These are phyloP conservation scores for Candida xyloterini DNA, from an alignment of 805 yeast species.

Conservation along the genomic window DNA sequence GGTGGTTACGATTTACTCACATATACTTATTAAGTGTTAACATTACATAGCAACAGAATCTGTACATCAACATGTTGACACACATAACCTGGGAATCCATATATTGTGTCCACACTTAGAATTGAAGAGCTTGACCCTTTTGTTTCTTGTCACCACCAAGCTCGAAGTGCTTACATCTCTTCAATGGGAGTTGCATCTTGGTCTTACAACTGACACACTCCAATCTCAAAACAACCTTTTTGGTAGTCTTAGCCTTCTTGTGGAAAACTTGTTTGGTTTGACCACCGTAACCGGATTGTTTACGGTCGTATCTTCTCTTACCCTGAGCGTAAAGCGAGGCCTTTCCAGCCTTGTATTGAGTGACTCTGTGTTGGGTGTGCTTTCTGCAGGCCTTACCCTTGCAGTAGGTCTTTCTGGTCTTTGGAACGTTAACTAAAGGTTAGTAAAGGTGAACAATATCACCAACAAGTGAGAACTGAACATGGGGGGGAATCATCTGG, in stretches of 20 bases:
- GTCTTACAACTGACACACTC: slow-evolving; percentile 99
- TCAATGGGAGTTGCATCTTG: slow-evolving; percentile 94
- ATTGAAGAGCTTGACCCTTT: slow-evolving; percentile 99
- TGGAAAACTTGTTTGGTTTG: slow-evolving; percentile 99
- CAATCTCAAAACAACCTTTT: slow-evolving; percentile 98
- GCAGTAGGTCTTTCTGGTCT: slow-evolving; percentile 99
- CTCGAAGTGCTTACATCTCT: slow-evolving; percentile 99
- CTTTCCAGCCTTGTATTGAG: slow-evolving; percentile 99
- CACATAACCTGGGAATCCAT: slow-evolving; percentile 6
- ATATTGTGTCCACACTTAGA: slow-evolving; percentile 49
- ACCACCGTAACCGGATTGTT: slow-evolving; percentile 99
- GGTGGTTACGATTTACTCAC: not conserved
- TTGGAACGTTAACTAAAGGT: slow-evolving; percentile 94
- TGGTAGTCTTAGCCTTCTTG: slow-evolving; percentile 99
- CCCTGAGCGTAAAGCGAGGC: slow-evolving; percentile 99
- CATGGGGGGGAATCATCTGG: no score
- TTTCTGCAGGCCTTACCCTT: slow-evolving; percentile 98
- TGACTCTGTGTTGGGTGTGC: slow-evolving; percentile 99
- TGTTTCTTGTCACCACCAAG: slow-evolving; percentile 99
- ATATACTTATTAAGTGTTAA: slow-evolving; percentile 8
- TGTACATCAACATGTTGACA: slow-evolving; percentile 1
- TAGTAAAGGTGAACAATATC: not conserved
- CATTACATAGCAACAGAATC: slow-evolving; percentile 9
- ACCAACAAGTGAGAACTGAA: no score
- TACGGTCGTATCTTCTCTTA: slow-evolving; percentile 99